phyloP scores from a whole-genome alignment of 345 rosid genomes.

The Lumnitzera racemosa region DNA sequence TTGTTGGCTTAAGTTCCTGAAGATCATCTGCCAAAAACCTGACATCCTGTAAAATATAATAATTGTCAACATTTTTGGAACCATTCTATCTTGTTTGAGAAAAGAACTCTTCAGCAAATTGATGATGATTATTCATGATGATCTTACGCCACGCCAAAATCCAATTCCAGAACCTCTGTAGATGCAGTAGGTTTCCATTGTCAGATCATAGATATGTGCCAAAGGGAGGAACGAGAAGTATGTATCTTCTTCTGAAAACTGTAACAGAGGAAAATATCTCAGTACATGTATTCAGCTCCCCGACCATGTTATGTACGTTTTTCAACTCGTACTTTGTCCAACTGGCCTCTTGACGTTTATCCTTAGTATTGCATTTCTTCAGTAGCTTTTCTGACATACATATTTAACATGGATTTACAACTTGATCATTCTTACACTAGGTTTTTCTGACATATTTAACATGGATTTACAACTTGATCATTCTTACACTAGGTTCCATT shows the following conservation, averaged over 20 bases:
- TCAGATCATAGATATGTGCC: slow-evolving; percentile 90
- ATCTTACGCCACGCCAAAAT: slow-evolving; percentile 82
- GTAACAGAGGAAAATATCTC: slow-evolving; percentile 11
- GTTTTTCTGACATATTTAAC: too few relatives aligned
- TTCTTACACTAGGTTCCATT: too few relatives aligned
- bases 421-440: too few relatives aligned
- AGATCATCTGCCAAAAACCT: slow-evolving; percentile 72
- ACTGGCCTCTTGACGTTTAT: too few relatives aligned
- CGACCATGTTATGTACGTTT: not conserved
- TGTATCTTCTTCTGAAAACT: slow-evolving; percentile 68
- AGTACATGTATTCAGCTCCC: not conserved
- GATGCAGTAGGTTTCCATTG: slow-evolving; percentile 70
- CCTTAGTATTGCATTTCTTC: too few relatives aligned
- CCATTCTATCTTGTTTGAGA: too few relatives aligned
- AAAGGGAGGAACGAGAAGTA: slow-evolving; percentile 91
- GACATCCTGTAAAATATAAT: slow-evolving; percentile 41
- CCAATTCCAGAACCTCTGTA: slow-evolving; percentile 75
- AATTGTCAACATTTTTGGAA: not conserved
- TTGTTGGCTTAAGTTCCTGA: slow-evolving; percentile 76
- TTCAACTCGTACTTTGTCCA: not conserved
- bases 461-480: too few relatives aligned
- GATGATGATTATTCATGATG: not conserved
- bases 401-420: too few relatives aligned
- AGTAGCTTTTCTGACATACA: too few relatives aligned
- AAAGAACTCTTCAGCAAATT: too few relatives aligned